Conservation (phyloP, 495 filamentous ascomycete species). For the Lasiosphaeria ovina region DNA sequence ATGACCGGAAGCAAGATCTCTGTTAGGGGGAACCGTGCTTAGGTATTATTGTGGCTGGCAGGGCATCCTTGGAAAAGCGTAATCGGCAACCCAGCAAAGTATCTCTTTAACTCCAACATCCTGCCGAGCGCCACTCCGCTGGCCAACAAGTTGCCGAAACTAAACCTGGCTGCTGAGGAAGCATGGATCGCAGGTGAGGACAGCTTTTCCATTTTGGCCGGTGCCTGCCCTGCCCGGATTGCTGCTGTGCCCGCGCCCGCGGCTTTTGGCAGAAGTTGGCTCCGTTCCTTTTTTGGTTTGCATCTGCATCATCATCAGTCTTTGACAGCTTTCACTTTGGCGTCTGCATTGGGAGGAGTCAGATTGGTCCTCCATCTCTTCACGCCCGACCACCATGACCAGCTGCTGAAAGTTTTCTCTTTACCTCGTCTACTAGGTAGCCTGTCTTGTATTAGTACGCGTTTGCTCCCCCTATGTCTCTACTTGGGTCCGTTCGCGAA, state of each 20-base stretch:
- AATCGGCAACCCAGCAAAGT: not conserved
- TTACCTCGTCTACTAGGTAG: conserved; percentile 3
- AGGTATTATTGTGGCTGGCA: no score
- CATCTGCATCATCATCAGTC: conserved; percentile 9
- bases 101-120: not conserved
- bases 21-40: not conserved
- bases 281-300: conserved; percentile 10
- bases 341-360: conserved; percentile 2
- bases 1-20: not conserved
- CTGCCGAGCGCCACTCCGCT: not conserved
- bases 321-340: conserved; percentile 28
- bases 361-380: no score
- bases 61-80: not conserved
- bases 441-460: conserved; percentile 14
- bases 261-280: conserved; percentile 12
- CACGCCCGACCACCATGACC: conserved; percentile 17
- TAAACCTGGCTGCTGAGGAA: conserved; percentile 9
- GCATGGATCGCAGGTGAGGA: conserved; percentile 21
- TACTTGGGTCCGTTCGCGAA: not conserved
- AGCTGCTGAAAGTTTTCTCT: conserved; percentile 15
- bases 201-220: conserved; percentile 25
- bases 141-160: not conserved
- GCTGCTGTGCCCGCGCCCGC: conserved; percentile 8
- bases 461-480: conserved; percentile 10
- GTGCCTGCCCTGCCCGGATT: not conserved